Percentiles rank a stretch among this genome's conserved stretches.
phyloP scores from a whole-genome alignment of 805 yeast species.

The Schwanniomyces yamadae region DNA sequence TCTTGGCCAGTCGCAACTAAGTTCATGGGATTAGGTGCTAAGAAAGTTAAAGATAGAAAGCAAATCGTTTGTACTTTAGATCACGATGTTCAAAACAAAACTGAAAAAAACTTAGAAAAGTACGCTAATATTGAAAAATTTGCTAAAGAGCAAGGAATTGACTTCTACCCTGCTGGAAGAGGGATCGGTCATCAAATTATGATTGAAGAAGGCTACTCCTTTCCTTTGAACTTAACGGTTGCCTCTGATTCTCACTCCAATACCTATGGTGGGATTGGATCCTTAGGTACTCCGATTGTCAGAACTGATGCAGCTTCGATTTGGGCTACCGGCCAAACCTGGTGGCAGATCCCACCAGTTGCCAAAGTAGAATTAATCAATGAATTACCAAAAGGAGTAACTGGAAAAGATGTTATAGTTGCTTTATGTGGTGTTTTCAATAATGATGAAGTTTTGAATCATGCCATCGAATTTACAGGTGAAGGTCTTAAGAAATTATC shows the following conservation, averaged over 20 bases:
- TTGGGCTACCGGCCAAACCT: constrained; percentile 99
- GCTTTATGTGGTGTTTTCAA: constrained; percentile 93
- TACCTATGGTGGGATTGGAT: constrained; percentile 95
- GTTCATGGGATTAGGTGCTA: constrained; percentile 93
- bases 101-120: constrained; percentile 84
- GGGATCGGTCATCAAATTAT: constrained; percentile 99
- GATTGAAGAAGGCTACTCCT: constrained; percentile 99
- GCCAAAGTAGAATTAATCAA: constrained; percentile 90
- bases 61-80: constrained; percentile 96
- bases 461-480: constrained; percentile 91
- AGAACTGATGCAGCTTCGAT: constrained; percentile 98
- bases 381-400: constrained; percentile 75
- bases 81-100: constrained; percentile 95
- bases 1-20: constrained; percentile 99
- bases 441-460: constrained; percentile 88
- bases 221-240: constrained; percentile 88
- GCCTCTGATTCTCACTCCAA: constrained; percentile 98
- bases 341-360: constrained; percentile 99
- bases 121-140: constrained; percentile 86
- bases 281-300: constrained; percentile 95
- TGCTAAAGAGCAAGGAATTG: constrained; percentile 87
- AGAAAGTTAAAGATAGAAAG: constrained; percentile 72
- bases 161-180: constrained; percentile 97
- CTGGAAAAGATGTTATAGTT: constrained; percentile 96
- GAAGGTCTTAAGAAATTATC: constrained; percentile 69